Base-by-base conservation (phyloP, 805 yeast genomes). In the Vanderwaltozyma yarrowii region DNA sequence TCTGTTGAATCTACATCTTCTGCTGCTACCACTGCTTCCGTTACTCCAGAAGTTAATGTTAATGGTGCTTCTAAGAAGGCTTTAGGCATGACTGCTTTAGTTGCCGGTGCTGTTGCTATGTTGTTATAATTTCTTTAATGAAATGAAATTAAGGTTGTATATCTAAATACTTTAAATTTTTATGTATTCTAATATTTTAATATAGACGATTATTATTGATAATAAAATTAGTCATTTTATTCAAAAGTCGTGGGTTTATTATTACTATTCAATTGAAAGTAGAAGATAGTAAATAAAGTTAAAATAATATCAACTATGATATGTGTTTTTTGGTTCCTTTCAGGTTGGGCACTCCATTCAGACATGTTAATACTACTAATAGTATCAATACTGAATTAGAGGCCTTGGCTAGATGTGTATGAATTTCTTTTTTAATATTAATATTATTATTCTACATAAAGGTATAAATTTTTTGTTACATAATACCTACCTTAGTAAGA, bases 31-130 rank as follows among this genome's bases (percentile, higher is more conserved):
- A 19, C 17, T 9, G 16, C 37, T 28, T 10, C 13, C 5, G 30
- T 33, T 10, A 27, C 30, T 17, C 11, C 25, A 12, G 16, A 29
- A 28, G 28, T 32, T 16, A 39, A 42, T 23, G 17, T 32, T 19
- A 44, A 44, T 21, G 43, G 40, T 33, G 43, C 37, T 33, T 18
- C 27, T 17, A 40, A 33, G 34, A 31, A 23, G 26, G 34, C 26
- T n/a, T 7, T 37, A 12, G 40, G 40, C 12, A 24, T 36, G 30
- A 35, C 32, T 24, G 43, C 35, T 13, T 32, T 24, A 33, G 35
- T 31, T 23, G 32, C 35, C 16, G 36, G 36, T 25, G 35, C 29
- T 13, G 37, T 35, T 33, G 43, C 40, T n/a, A 24, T 40, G 30
- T 33, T 36, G 11, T 34, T 37, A 19, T 40, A 32, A 36, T 13